phyloP scores from a whole-genome alignment of 345 rosid genomes.

The Gossypium mustelinum region DNA sequence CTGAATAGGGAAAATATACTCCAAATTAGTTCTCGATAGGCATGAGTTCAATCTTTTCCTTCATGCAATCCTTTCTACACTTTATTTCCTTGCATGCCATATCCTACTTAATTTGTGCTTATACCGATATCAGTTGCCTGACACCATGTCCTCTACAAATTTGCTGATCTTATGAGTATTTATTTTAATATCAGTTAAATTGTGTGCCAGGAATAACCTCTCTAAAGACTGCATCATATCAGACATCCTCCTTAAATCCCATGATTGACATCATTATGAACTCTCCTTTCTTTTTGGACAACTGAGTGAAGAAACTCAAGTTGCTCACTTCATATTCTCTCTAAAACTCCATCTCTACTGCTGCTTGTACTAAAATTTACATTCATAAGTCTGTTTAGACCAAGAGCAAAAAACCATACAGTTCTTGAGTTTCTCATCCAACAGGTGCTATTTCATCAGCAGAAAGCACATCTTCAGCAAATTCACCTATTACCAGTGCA shows the following conservation, averaged over 20 bases:
- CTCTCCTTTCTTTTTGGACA: neutral
- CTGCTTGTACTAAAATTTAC: neutral
- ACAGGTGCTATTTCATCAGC: neutral
- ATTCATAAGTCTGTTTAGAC: neutral
- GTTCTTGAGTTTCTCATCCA: neutral
- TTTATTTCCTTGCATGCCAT: neutral
- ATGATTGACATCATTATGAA: neutral
- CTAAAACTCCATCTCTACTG: neutral
- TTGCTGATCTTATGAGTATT: neutral
- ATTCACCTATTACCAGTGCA: neutral
- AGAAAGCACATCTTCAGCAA: neutral
- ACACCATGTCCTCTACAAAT: neutral
- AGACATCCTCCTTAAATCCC: neutral
- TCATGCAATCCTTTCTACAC: neutral
- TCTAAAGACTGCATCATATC: neutral
- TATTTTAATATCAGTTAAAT: neutral
- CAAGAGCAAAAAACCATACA: neutral
- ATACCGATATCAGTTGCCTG: neutral
- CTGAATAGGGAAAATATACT: neutral
- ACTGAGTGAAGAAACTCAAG: neutral
- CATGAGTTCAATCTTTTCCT: constrained; percentile 1
- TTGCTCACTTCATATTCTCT: neutral
- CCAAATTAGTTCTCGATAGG: neutral
- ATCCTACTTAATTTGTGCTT: neutral
- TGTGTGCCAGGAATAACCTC: neutral